These are phyloP conservation scores for Lentinula sp. DNA, from an alignment of 768 basidiomycete species.

Conservation along the genomic window DNA sequence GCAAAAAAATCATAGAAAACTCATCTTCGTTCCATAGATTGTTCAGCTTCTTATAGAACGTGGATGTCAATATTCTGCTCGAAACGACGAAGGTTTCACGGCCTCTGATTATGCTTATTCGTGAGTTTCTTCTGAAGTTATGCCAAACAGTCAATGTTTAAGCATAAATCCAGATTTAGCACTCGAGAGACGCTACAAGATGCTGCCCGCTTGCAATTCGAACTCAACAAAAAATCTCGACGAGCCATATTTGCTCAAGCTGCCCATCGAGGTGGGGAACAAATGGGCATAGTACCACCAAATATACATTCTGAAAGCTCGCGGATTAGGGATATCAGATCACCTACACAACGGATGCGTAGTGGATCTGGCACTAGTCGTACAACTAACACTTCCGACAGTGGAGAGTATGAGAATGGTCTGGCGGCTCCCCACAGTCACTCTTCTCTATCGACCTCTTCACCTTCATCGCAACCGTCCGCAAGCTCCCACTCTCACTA, in stretches of 20 bases:
- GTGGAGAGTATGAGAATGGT: slow-evolving; percentile 52
- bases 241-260: slow-evolving; percentile 70
- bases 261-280: slow-evolving; percentile 60
- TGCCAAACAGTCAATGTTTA: background rate
- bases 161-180: slow-evolving; percentile 42
- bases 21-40: slow-evolving; percentile 34
- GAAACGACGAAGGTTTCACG: slow-evolving; percentile 89
- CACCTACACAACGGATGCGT: slow-evolving; percentile 50
- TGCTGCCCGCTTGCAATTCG: slow-evolving; percentile 72
- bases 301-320: slow-evolving; percentile 38
- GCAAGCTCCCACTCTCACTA: slow-evolving; percentile 18
- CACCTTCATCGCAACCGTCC: slow-evolving; percentile 54
- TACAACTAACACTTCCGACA: slow-evolving; percentile 71
- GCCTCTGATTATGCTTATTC: slow-evolving; percentile 93
- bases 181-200: slow-evolving; percentile 78
- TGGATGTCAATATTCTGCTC: slow-evolving; percentile 76
- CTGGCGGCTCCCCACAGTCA: slow-evolving; percentile 38
- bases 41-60: slow-evolving; percentile 85
- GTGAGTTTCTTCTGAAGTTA: slow-evolving; percentile 31
- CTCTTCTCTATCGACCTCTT: slow-evolving; percentile 52
- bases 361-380: slow-evolving; percentile 80
- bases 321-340: slow-evolving; percentile 34
- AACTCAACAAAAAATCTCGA: slow-evolving; percentile 72
- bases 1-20: background rate
- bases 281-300: slow-evolving; percentile 36